phyloP scores from a whole-genome alignment of 495 filamentous ascomycete species.

The Aspergillus diversus region DNA sequence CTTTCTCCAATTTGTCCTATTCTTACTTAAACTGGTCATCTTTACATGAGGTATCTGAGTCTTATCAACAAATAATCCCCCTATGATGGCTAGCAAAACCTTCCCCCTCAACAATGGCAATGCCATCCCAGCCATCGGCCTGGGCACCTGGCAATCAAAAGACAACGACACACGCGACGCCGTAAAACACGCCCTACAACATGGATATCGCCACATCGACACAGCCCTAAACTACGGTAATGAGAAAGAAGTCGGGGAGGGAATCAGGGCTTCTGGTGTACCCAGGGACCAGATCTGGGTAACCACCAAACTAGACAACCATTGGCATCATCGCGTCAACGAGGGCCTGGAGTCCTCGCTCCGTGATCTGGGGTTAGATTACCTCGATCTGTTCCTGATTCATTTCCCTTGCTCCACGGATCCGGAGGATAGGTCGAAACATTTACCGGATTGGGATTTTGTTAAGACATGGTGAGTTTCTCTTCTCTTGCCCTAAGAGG shows the following conservation, averaged over 20 bases:
- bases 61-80: too few species aligned
- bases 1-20: too few species aligned
- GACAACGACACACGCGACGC: conserved; percentile 11
- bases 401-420: conserved; percentile 18
- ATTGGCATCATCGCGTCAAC: conserved; percentile 8
- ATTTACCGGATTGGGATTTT: conserved; percentile 10
- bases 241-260: conserved; percentile 14
- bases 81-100: too few species aligned
- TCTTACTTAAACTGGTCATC: too few species aligned
- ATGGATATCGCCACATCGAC: conserved; percentile 16
- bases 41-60: not conserved
- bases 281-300: conserved; percentile 16
- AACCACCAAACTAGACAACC: conserved; percentile 13
- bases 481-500: not conserved
- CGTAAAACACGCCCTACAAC: conserved; percentile 14
- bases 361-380: conserved; percentile 3
- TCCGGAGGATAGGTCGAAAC: conserved; percentile 9
- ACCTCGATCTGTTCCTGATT: conserved; percentile 13
- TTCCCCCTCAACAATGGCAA: conserved; percentile 3
- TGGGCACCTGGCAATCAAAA: conserved; percentile 17
- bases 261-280: conserved; percentile 3
- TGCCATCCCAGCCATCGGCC: conserved; percentile 12
- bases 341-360: conserved; percentile 8
- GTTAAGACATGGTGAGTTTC: conserved; percentile 9
- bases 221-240: conserved; percentile 15